These are phyloP conservation scores for Mycena latifolia DNA, from an alignment of 768 basidiomycete genomes.

Conservation along the genomic window DNA sequence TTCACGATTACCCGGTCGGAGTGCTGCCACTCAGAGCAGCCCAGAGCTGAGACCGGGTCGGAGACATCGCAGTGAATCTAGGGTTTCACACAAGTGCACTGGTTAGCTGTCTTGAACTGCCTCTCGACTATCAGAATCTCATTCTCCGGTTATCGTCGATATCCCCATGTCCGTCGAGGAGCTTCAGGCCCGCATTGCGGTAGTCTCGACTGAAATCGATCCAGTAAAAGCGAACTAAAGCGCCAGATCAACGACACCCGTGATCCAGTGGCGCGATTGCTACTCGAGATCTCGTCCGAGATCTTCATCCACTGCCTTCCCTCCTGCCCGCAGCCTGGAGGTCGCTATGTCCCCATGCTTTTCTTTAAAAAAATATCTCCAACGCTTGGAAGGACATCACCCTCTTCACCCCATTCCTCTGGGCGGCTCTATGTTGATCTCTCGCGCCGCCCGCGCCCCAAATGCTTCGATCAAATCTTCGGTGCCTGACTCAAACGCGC, in stretches of 20 bases:
- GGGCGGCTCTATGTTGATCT: too few species aligned
- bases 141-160: too few species aligned
- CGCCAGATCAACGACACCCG: not conserved
- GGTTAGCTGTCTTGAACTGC: too few species aligned
- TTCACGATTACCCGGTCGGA: too few species aligned
- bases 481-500: too few species aligned
- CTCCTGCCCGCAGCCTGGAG: not conserved
- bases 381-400: not conserved
- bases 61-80: too few species aligned
- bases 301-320: conserved; percentile 1
- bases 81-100: too few species aligned
- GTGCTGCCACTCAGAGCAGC: too few species aligned
- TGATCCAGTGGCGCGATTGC: conserved; percentile 4
- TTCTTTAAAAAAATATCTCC: not conserved
- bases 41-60: too few species aligned
- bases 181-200: not conserved
- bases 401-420: not conserved
- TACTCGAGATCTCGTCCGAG: not conserved
- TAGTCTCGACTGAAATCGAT: not conserved
- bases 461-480: too few species aligned
- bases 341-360: not conserved
- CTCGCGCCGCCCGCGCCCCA: too few species aligned
- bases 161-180: not conserved
- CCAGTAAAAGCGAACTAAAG: not conserved
- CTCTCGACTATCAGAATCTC: too few species aligned